Conservation (phyloP, 176 grass and related monocot genomes). For the Cocos nucifera region DNA sequence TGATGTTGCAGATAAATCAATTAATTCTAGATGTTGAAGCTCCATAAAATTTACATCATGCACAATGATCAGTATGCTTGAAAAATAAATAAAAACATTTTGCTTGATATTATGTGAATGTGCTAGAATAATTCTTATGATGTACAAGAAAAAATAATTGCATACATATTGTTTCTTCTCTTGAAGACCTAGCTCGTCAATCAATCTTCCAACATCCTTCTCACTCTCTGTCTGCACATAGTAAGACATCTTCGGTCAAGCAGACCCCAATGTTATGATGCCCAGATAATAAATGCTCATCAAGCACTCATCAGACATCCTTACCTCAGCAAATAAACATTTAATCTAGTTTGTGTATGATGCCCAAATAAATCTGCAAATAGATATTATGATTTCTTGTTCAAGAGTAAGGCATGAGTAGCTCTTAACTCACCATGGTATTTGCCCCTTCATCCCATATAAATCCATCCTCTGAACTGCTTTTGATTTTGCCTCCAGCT, state of each 20-base stretch:
- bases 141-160: slow-evolving; percentile 25
- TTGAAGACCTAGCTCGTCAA: slow-evolving; percentile 72
- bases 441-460: slow-evolving; percentile 99
- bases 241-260: background rate
- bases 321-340: too few relatives aligned
- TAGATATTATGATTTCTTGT: too few relatives aligned
- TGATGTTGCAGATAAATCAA: too few relatives aligned
- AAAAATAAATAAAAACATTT: background rate
- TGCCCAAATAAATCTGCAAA: too few relatives aligned
- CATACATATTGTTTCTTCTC: slow-evolving; percentile 79
- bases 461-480: slow-evolving; percentile 55
- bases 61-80: background rate
- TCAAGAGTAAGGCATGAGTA: too few relatives aligned
- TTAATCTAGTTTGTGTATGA: too few relatives aligned
- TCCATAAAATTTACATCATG: too few relatives aligned
- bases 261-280: background rate
- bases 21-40: too few relatives aligned
- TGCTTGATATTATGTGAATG: too few relatives aligned
- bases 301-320: too few relatives aligned
- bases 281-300: too few relatives aligned
- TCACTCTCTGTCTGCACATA: slow-evolving; percentile 37
- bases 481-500: slow-evolving; percentile 83
- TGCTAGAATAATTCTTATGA: background rate
- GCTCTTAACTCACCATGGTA: slow-evolving; percentile 60
- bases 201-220: slow-evolving; percentile 50